Evolutionary conservation across 2,329 filamentous ascomycete species (phyloP).

Genomic region (Meredithiella fracta): DNA sequence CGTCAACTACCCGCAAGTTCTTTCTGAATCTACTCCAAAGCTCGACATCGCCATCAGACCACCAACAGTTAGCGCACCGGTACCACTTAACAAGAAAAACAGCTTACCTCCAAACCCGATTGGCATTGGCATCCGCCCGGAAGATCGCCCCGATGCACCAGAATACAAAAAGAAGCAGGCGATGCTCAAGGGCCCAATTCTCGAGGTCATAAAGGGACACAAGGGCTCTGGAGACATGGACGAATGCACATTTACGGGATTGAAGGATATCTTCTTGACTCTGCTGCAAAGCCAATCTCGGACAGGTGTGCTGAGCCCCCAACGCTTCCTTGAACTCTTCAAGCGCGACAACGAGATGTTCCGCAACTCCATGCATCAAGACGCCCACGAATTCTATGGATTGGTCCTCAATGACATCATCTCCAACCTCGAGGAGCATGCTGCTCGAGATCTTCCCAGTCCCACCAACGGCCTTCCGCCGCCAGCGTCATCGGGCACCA

Average conservation of each 20-base stretch:
- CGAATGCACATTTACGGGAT: slow-evolving; percentile 81
- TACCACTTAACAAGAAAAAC: slow-evolving; percentile 20
- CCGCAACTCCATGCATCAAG: slow-evolving; percentile 90
- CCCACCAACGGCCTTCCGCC: not conserved
- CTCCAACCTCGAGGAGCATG: slow-evolving; percentile 74
- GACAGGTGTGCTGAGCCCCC: slow-evolving; percentile 79
- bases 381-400: slow-evolving; percentile 94
- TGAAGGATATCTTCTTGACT: slow-evolving; percentile 92
- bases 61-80: slow-evolving; percentile 31
- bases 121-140: slow-evolving; percentile 46
- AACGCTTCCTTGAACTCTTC: slow-evolving; percentile 85
- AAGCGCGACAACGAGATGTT: slow-evolving; percentile 96
- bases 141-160: slow-evolving; percentile 85
- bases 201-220: slow-evolving; percentile 73
- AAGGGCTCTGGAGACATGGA: slow-evolving; percentile 73
- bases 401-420: slow-evolving; percentile 92
- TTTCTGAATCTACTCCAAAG: slow-evolving; percentile 50
- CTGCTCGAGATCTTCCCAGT: slow-evolving; percentile 22
- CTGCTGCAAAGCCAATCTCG: slow-evolving; percentile 66
- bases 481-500: slow-evolving; percentile 18
- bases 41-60: slow-evolving; percentile 46
- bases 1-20: slow-evolving; percentile 69
- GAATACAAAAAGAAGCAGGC: slow-evolving; percentile 98
- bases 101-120: not conserved
- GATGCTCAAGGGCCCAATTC: slow-evolving; percentile 68